These are phyloP conservation scores for Artemisia annua DNA, from an alignment of 129 eudicot genomes.

Conservation along the genomic window DNA sequence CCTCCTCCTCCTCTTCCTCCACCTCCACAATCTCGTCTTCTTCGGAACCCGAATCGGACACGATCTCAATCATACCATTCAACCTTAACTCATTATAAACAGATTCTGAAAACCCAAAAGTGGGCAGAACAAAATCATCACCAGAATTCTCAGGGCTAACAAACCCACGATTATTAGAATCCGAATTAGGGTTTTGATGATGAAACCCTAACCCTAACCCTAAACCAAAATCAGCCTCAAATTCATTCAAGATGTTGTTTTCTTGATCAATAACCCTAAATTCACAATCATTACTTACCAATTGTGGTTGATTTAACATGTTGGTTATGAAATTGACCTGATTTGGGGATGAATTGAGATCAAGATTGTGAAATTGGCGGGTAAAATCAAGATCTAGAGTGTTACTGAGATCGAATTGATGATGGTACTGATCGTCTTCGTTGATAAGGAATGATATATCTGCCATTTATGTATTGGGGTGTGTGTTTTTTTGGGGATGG, in stretches of 20 bases:
- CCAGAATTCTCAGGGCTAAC: background rate
- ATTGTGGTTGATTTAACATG: conserved; percentile 42
- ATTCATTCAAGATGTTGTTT: conserved; percentile 27
- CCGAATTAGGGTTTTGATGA: conserved; percentile 16
- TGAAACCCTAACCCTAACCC: conserved; percentile 6
- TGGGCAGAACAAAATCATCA: conserved; percentile 38
- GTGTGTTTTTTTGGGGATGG: background rate
- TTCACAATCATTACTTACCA: too few relatives aligned
- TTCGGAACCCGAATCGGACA: conserved; percentile 28
- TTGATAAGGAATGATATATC: conserved; percentile 40
- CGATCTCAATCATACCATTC: conserved; percentile 2
- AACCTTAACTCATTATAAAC: conserved; percentile 16
- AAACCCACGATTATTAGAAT: conserved; percentile 18
- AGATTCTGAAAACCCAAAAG: too few relatives aligned
- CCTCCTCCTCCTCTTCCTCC: conserved; percentile 20
- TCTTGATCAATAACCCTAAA: too few relatives aligned
- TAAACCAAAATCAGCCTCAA: conserved; percentile 43
- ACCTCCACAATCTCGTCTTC: conserved; percentile 14
- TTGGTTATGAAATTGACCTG: conserved; percentile 48
- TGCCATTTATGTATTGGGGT: conserved; percentile 41
- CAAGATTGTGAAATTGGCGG: background rate
- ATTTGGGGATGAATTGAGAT: conserved; percentile 27
- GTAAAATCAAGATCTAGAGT: conserved; percentile 24
- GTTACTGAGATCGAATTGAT: background rate
- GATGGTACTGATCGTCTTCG: conserved; percentile 30